Evolutionary conservation across 225 moss, liverwort and hornwort genomes (phyloP), one percentile per base, ranked within the genome.

Genomic region (Pseudoscleropodium purum): DNA sequence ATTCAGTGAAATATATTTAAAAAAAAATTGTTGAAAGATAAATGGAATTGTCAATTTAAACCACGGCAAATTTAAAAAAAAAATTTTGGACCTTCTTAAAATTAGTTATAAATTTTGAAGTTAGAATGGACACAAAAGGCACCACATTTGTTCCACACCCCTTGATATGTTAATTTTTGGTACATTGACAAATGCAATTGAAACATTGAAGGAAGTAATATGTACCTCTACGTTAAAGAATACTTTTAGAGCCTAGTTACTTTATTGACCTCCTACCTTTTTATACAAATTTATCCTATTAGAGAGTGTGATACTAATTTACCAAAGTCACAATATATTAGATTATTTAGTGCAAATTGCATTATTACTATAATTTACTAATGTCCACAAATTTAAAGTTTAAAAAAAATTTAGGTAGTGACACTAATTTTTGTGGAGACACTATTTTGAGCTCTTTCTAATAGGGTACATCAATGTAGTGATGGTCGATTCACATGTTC

Each of bases 131-230:
- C 10, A 13, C 10, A 18, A 54, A 36, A 31, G 9, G 0, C 19
- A 47, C 4, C 14, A 33, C 3, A 20, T 51, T 8, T 74, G 9
- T 30, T 2, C 2, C 0, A n/a, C 4, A 36, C 6, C 3, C 3
- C 25, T 56, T 25, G 2, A 37, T 54, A 37, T 54, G 3, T 78
- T 54, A 5, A 15, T 78, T 37, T 4, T 51, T 49, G 20, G 19
- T 75, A 20, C 16, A 20, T 51, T 33, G 33, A 75, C 20, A 49
- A 75, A 20, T 33, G 20, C 12, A 20, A 13, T 33, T 51, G 13
- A 20, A 49, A 75, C 20, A 33, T 20, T 33, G 13, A 49, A 36
- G 4, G 23, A 37, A 78, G 4, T 5, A 36, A 34, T 33, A 76
- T 51, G 5, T 34, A 37, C 2, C 6, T 37, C 2, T 24, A 2